Evolutionary conservation across 345 rosid genomes (phyloP).

Genomic region (Citrus trifoliata): DNA sequence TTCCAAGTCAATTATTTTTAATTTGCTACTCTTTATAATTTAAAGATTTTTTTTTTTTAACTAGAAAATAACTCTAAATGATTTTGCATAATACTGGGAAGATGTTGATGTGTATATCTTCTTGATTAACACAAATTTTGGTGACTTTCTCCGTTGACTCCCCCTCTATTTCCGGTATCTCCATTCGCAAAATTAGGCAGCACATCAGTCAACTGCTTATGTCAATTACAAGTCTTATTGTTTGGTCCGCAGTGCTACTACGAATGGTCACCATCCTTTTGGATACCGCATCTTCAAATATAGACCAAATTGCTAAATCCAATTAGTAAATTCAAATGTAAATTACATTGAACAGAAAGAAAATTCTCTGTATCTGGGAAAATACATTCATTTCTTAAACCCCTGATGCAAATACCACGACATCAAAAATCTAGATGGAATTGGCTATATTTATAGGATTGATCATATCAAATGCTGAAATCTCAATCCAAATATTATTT

Average conservation of each 20-base stretch:
- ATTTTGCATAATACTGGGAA: neutral
- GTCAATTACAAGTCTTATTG: constrained; percentile 4
- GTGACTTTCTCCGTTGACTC: neutral
- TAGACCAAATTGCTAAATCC: neutral
- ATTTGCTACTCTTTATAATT: neutral
- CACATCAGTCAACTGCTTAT: neutral
- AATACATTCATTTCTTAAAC: too few relatives aligned
- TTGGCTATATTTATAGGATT: neutral
- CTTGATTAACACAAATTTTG: neutral
- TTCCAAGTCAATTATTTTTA: neutral
- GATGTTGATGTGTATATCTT: neutral
- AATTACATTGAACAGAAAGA: neutral
- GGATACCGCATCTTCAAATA: neutral
- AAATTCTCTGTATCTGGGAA: neutral
- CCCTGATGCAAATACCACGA: neutral
- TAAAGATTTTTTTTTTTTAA: neutral
- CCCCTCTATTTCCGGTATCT: too few relatives aligned
- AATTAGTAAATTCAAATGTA: neutral
- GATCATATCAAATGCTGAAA: neutral
- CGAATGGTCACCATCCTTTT: neutral
- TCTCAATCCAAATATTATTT: neutral
- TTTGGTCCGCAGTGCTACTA: constrained; percentile 1
- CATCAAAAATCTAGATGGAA: neutral
- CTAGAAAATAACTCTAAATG: neutral
- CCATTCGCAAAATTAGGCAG: constrained; percentile 4